A percentile compares a stretch with the other conserved stretches of the same genome.
Evolutionary conservation across 2,329 filamentous ascomycete genomes (phyloP).

Genomic region (Colletotrichum sp.): DNA sequence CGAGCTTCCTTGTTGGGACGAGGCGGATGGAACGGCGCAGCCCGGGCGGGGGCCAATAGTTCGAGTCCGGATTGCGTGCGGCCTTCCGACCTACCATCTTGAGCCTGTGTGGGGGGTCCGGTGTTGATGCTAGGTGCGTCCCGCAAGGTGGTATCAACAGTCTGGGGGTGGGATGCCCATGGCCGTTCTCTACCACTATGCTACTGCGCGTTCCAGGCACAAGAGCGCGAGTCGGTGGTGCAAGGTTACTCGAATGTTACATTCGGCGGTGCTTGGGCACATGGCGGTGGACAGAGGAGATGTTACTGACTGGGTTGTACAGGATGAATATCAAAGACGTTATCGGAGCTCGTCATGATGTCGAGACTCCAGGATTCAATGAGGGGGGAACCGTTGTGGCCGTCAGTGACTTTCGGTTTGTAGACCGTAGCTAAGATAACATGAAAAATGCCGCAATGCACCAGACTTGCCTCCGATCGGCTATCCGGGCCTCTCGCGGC

Average conservation of each 20-base stretch:
- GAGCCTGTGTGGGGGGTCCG: background rate
- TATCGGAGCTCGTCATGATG: background rate
- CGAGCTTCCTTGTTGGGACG: constrained; percentile 18
- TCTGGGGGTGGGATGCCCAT: background rate
- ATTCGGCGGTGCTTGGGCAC: background rate
- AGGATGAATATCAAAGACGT: background rate
- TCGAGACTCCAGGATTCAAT: background rate
- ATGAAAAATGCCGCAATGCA: background rate
- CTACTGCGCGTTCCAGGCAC: background rate
- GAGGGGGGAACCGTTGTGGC: background rate
- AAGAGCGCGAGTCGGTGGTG: background rate
- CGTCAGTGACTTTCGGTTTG: background rate
- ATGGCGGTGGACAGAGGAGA: background rate
- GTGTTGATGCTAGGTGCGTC: background rate
- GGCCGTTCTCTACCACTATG: background rate
- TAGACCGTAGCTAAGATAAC: background rate
- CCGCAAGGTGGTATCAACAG: background rate
- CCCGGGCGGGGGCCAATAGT: constrained; percentile 1
- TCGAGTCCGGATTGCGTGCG: constrained; percentile 3
- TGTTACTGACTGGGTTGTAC: background rate
- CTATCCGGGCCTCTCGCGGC: background rate
- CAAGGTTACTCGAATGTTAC: background rate
- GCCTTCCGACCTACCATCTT: background rate
- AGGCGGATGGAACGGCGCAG: constrained; percentile 3
- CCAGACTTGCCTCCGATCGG: background rate